Base-by-base conservation (phyloP, 2,329 filamentous ascomycete species). In the Colletotrichum salicis region DNA sequence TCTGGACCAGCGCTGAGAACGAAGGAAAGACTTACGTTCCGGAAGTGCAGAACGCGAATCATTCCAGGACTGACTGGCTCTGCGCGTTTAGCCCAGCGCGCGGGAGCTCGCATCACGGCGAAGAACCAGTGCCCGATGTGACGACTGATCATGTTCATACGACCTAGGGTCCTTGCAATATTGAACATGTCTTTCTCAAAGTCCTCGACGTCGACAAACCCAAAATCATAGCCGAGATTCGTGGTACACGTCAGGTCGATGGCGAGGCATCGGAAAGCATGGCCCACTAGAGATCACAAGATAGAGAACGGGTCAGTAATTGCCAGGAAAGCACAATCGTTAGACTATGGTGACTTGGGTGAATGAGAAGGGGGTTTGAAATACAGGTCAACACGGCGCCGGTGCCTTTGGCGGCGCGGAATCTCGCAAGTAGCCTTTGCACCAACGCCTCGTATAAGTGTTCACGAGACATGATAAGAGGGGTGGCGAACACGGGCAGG, bases 131-230 rank as follows among this genome's bases (percentile, higher is more conserved):
- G 29, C 27, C 54, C 54, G 24, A 57, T 33, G 10, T 57, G 54
- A 10, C 54, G 54, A 11, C 27, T 57, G 8, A 57, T 57, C 29
- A 57, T 57, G 15, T 57, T 57, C 54, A 57, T 57, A 24, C 54
- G 54, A 11, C 54, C 54, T 5, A 57, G 10, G 8, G 54, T 33
- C 54, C 54, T 57, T 10, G 27, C 54, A 5, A 57, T 57, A 12
- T n/a, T 31, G 29, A 57, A 57, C 29, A 57, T 57, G 3, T 57
- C 54, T 12, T 29, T 27, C 19, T 35, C 54, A 57, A 57, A 57
- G 15, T 57, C 54, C 29, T 57, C 54, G 54, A 57, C 54, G 54
- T 57, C 54, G 24, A 57, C 54, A 19, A 57, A 57, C 13, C 54
- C 54, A n/a, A 57, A 57, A 24, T 57, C 54, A 12, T 33, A 31